phyloP scores from a whole-genome alignment of 345 rosid species.

The Conringia planisiliqua region DNA sequence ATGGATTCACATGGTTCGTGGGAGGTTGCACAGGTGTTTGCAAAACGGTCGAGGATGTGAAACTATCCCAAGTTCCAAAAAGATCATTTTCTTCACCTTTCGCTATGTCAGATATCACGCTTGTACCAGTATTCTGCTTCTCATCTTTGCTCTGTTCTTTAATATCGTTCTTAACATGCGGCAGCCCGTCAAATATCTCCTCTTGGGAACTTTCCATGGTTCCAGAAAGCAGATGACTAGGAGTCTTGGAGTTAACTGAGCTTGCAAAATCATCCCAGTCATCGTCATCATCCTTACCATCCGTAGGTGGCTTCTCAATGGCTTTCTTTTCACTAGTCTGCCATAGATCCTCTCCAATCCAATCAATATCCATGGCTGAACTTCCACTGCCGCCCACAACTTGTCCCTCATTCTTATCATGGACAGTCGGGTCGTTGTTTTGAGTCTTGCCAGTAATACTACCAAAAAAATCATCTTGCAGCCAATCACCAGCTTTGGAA shows the following conservation, averaged over 20 bases:
- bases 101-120: slow-evolving; percentile 26
- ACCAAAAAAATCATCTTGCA: slow-evolving; percentile 48
- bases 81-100: slow-evolving; percentile 47
- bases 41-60: slow-evolving; percentile 41
- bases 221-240: slow-evolving; percentile 26
- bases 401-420: slow-evolving; percentile 18
- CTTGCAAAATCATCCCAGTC: slow-evolving; percentile 79
- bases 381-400: slow-evolving; percentile 30
- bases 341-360: slow-evolving; percentile 39
- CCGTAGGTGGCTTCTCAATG: slow-evolving; percentile 18
- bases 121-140: slow-evolving; percentile 37
- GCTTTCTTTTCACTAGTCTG: slow-evolving; percentile 33
- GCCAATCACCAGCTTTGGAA: slow-evolving; percentile 43
- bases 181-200: slow-evolving; percentile 17
- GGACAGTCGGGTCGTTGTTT: slow-evolving; percentile 16
- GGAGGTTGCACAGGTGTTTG: slow-evolving; percentile 34
- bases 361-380: slow-evolving; percentile 43
- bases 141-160: slow-evolving; percentile 26
- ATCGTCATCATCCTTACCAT: slow-evolving; percentile 36
- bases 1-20: slow-evolving; percentile 16
- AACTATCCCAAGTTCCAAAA: slow-evolving; percentile 67
- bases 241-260: slow-evolving; percentile 43
- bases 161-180: slow-evolving; percentile 11
- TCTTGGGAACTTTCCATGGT: slow-evolving; percentile 21
- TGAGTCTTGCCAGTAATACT: slow-evolving; percentile 27